Evolutionary conservation across 306 rosid species (phyloP).

Genomic region (Trichosanthes cucumerina): DNA sequence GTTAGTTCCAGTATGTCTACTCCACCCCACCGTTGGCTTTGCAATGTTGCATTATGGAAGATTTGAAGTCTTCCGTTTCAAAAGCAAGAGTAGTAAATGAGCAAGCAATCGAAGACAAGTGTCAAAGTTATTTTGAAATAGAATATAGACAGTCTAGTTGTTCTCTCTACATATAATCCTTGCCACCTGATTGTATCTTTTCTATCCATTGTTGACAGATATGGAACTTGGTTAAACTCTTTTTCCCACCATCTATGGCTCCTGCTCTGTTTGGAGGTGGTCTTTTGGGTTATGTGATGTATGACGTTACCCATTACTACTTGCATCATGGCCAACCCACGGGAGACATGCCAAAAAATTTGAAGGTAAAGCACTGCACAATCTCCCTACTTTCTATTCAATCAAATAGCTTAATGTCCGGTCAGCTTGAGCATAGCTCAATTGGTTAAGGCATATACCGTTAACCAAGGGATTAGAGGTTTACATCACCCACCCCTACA

Average conservation of each 20-base stretch:
- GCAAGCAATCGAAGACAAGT: neutral
- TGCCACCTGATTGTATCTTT: neutral
- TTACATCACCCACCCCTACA: neutral
- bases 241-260: conserved; percentile 51
- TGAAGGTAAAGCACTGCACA: conserved; percentile 50
- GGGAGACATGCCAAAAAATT: conserved; percentile 33
- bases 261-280: conserved; percentile 92
- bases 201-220: conserved; percentile 41
- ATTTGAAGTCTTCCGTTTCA: neutral
- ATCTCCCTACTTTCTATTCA: neutral
- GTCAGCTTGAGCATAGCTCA: neutral
- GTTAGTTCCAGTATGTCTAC: conserved; percentile 47
- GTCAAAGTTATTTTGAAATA: neutral
- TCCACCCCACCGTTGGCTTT: neutral
- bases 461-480: neutral
- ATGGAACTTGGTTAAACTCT: conserved; percentile 60
- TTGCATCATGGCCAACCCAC: conserved; percentile 89
- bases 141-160: neutral
- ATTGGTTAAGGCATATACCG: neutral
- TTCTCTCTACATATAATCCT: neutral
- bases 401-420: neutral
- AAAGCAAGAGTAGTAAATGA: neutral
- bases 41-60: neutral
- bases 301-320: conserved; percentile 89
- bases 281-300: conserved; percentile 83